These are phyloP conservation scores for Fremontodendron californicum DNA, from an alignment of 345 rosid species.

Conservation along the genomic window DNA sequence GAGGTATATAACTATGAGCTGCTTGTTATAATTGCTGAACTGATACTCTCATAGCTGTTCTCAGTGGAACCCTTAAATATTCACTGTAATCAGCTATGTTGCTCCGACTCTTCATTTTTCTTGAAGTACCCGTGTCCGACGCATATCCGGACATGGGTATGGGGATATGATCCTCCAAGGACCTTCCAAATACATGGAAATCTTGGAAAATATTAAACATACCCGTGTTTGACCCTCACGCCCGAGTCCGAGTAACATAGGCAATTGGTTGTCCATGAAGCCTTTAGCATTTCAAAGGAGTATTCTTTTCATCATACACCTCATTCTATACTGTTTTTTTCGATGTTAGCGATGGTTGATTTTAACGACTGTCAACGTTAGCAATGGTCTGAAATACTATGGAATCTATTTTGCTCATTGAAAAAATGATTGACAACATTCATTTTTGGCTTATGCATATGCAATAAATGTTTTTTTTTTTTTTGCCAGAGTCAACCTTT, in stretches of 20 bases:
- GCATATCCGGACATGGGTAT: too few species aligned
- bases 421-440: neutral
- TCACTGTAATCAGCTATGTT: neutral
- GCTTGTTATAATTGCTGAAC: slow-evolving; percentile 1
- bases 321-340: neutral
- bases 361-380: neutral
- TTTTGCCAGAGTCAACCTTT: neutral
- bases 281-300: neutral
- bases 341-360: neutral
- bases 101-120: too few species aligned
- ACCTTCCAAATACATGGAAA: too few species aligned
- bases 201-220: too few species aligned
- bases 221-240: too few species aligned
- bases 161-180: too few species aligned
- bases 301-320: neutral
- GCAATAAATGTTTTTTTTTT: too few species aligned
- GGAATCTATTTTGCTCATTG: neutral
- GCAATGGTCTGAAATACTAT: neutral
- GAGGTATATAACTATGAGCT: slow-evolving; percentile 46
- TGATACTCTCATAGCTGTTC: neutral
- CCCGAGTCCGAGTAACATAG: too few species aligned
- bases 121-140: too few species aligned
- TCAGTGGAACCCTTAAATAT: neutral
- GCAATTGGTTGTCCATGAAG: neutral
- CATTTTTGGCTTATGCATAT: neutral